Percentiles rank a stretch among this genome's conserved stretches.
Evolutionary conservation across 768 basidiomycete species (phyloP).

Genomic region (Daedaleopsis sinensis): DNA sequence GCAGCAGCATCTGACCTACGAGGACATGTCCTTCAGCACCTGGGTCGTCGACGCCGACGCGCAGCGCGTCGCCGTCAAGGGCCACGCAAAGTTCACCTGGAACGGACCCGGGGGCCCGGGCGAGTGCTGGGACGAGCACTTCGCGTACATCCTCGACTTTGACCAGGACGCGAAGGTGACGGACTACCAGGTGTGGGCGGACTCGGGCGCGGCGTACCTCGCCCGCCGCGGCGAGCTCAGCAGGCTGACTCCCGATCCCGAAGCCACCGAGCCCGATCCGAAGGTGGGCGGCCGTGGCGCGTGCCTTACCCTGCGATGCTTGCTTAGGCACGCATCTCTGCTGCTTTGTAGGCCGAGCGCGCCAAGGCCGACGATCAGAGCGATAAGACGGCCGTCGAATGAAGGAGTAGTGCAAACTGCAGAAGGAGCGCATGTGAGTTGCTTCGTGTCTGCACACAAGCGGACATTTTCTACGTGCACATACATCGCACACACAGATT

Average conservation of each 20-base stretch:
- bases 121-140: constrained; percentile 64
- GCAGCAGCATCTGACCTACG: constrained; percentile 47
- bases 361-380: neutral
- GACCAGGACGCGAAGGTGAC: constrained; percentile 57
- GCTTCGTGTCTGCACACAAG: neutral
- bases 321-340: constrained; percentile 11
- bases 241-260: constrained; percentile 12
- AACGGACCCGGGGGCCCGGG: constrained; percentile 41
- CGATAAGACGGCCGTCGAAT: neutral
- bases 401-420: neutral
- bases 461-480: neutral
- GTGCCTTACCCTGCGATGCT: neutral
- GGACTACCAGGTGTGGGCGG: constrained; percentile 69
- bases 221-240: constrained; percentile 52
- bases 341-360: neutral
- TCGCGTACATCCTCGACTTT: constrained; percentile 62
- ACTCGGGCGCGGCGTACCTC: constrained; percentile 65
- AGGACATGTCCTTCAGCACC: constrained; percentile 55
- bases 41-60: constrained; percentile 55
- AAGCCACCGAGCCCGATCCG: neutral
- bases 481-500: too few species aligned
- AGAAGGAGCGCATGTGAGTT: neutral
- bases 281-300: constrained; percentile 15
- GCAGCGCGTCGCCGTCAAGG: constrained; percentile 57
- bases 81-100: constrained; percentile 61